A percentile compares a stretch with the other conserved stretches of the same genome.
Conservation (phyloP, 176 grass and related monocot species). For the Hordeum vulgare region DNA sequence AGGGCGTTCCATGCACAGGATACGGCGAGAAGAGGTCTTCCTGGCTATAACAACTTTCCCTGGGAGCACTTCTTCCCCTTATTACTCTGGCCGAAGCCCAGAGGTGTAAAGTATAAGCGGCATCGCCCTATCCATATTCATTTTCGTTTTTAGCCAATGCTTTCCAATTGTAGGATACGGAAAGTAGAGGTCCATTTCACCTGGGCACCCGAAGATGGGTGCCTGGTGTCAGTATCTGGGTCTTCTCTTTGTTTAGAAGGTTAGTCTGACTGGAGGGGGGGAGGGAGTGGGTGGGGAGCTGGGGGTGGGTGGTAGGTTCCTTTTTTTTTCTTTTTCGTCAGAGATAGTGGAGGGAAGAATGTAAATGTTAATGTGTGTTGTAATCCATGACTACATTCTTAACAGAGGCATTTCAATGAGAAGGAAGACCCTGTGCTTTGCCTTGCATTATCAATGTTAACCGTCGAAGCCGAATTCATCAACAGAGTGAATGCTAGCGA, state of each 20-base stretch:
- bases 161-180: constrained; percentile 69
- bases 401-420: constrained; percentile 29
- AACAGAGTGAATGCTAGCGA: not conserved
- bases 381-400: constrained; percentile 20
- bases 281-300: not conserved
- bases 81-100: constrained; percentile 8
- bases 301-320: constrained; percentile 23
- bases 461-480: not conserved
- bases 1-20: constrained; percentile 88
- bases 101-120: constrained; percentile 55
- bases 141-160: constrained; percentile 31
- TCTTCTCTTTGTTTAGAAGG: constrained; percentile 36
- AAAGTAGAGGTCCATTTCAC: constrained; percentile 56
- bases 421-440: constrained; percentile 13
- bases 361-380: constrained; percentile 51
- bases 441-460: not conserved
- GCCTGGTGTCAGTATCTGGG: constrained; percentile 40
- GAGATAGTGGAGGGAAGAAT: constrained; percentile 35
- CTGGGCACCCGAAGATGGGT: constrained; percentile 78
- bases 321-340: constrained; percentile 28
- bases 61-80: constrained; percentile 47
- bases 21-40: constrained; percentile 82
- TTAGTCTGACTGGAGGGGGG: constrained; percentile 43
- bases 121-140: constrained; percentile 28
- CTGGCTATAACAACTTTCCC: constrained; percentile 55